Percentiles rank a stretch among this genome's conserved stretches.
Conservation (phyloP, 2,329 filamentous ascomycete species). For the Trichophyton simii region DNA sequence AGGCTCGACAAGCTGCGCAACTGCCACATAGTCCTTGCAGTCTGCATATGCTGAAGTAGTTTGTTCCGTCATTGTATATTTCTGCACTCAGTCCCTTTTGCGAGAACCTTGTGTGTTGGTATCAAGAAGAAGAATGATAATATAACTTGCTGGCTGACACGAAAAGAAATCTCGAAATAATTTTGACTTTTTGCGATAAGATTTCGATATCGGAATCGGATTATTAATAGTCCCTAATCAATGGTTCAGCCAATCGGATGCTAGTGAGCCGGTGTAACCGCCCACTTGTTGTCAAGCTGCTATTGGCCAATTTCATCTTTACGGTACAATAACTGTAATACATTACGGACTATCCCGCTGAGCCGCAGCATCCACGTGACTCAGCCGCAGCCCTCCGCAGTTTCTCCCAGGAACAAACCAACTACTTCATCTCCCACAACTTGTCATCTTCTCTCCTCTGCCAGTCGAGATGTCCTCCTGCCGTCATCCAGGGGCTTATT, state of each 20-base stretch:
- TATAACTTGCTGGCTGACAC: neutral
- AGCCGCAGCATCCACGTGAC: constrained; percentile 2
- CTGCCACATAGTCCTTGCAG: constrained; percentile 19
- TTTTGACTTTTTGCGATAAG: neutral
- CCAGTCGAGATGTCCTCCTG: neutral
- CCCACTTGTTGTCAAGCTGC: neutral
- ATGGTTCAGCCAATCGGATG: neutral
- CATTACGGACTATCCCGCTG: neutral
- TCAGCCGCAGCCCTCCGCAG: neutral
- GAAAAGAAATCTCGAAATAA: neutral
- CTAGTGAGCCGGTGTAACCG: neutral
- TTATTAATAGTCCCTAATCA: neutral
- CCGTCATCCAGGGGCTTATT: neutral
- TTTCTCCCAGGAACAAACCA: neutral
- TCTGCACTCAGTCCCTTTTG: constrained; percentile 10
- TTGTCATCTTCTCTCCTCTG: neutral
- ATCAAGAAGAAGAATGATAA: neutral
- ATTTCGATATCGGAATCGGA: neutral
- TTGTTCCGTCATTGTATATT: neutral
- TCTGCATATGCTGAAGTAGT: constrained; percentile 14
- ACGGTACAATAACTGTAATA: neutral
- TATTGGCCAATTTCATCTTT: neutral
- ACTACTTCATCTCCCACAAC: neutral
- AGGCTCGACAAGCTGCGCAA: constrained; percentile 36
- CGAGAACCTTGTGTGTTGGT: neutral